A percentile compares a stretch with the other conserved stretches of the same genome.
These are phyloP conservation scores for Kwoniella heveanensis DNA, from an alignment of 768 basidiomycete genomes.

Conservation along the genomic window DNA sequence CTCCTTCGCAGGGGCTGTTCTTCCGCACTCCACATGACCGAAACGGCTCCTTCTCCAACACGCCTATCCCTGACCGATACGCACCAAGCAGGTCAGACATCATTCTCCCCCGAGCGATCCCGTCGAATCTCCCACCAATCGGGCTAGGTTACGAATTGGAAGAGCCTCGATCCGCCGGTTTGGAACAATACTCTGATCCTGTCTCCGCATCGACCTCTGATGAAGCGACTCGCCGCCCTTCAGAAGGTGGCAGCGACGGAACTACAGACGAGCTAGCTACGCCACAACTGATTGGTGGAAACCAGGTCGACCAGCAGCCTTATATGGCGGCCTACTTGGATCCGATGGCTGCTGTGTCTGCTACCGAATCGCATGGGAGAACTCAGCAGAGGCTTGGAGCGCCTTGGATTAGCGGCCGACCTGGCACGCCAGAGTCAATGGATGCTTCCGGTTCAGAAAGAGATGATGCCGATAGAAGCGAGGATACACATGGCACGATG, in stretches of 20 bases:
- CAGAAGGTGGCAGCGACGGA: slow-evolving; percentile 13
- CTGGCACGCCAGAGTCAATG: slow-evolving; percentile 6
- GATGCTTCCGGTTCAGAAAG: slow-evolving; percentile 1
- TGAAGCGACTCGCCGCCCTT: slow-evolving; percentile 12
- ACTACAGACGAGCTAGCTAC: slow-evolving; percentile 26
- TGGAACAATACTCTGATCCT: slow-evolving; percentile 1
- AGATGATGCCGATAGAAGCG: slow-evolving; percentile 5
- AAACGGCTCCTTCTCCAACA: slow-evolving; percentile 19
- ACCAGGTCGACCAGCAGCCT: background rate
- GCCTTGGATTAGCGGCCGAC: slow-evolving; percentile 12
- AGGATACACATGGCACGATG: slow-evolving; percentile 18
- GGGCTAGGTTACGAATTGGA: slow-evolving; percentile 22
- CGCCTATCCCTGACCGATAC: slow-evolving; percentile 22
- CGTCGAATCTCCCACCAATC: slow-evolving; percentile 1
- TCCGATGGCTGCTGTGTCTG: background rate
- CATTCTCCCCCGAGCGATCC: slow-evolving; percentile 3
- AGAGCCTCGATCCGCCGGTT: background rate
- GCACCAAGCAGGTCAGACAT: slow-evolving; percentile 5
- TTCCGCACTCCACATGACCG: slow-evolving; percentile 44
- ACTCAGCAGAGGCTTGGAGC: slow-evolving; percentile 12
- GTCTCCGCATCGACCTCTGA: background rate
- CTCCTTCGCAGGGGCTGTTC: slow-evolving; percentile 39
- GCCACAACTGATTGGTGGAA: slow-evolving; percentile 11
- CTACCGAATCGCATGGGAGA: background rate
- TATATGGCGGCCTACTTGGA: slow-evolving; percentile 11